phyloP scores from a whole-genome alignment of 164 flowering plant species.

The Nymphaea thermarum region DNA sequence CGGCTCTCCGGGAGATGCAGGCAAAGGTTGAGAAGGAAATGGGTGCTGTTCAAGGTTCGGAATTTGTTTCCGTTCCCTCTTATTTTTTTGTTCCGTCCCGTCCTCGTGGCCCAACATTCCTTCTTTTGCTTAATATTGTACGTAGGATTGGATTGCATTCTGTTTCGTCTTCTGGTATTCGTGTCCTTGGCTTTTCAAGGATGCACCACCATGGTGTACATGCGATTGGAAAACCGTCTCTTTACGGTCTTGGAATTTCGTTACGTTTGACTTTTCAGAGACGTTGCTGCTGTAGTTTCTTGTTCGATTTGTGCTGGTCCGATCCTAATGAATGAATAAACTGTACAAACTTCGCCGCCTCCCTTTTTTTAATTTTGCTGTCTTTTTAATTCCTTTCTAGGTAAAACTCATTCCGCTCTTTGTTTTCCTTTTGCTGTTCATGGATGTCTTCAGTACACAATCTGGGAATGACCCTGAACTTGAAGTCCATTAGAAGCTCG shows the following conservation, averaged over 20 bases:
- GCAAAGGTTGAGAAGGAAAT: constrained; percentile 48
- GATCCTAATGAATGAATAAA: too few relatives aligned
- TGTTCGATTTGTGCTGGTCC: background rate
- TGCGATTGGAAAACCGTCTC: background rate
- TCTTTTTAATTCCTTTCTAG: background rate
- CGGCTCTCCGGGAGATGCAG: constrained; percentile 46
- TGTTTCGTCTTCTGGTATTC: background rate
- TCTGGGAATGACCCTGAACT: too few relatives aligned
- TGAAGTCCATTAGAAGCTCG: too few relatives aligned
- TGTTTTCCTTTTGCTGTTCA: background rate
- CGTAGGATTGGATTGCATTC: too few relatives aligned
- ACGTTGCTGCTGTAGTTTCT: too few relatives aligned
- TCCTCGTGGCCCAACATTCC: too few relatives aligned
- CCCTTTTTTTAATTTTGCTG: background rate
- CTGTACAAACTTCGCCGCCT: background rate
- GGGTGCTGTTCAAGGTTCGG: constrained; percentile 29
- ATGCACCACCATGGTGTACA: too few relatives aligned
- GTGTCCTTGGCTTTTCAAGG: background rate
- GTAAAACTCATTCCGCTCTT: background rate
- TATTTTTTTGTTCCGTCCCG: background rate
- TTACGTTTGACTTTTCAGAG: background rate
- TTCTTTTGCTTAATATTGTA: too few relatives aligned
- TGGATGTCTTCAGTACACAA: background rate
- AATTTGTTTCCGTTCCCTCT: background rate
- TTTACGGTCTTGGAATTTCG: background rate